Evolutionary conservation across 2,329 filamentous ascomycete species (phyloP), one percentile per base, ranked within the genome.

Genomic region (Plenodomus tracheiphilus): DNA sequence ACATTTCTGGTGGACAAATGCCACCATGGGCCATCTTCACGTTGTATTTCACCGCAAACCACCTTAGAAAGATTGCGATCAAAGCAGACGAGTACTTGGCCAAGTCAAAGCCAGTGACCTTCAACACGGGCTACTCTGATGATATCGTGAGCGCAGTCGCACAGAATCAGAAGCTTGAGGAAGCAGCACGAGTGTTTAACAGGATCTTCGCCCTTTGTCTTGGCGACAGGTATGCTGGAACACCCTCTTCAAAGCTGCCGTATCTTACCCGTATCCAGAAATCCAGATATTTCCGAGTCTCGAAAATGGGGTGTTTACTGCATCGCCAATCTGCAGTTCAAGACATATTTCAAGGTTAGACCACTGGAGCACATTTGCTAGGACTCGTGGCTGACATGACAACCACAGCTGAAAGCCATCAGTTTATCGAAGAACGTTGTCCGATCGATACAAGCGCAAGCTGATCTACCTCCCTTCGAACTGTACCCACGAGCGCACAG

Each of bases 241-340:
- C 2, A 40, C 36, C 30, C 25, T 65, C 46, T 25, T 41, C 36
- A 18, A 45, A 13, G 38, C 16, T 50, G 25, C 15, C 41, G 43
- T 38, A 54, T 59, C 60, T 66, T 52, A 68, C 53, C 45, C 46
- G 35, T 17, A 22, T 46, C 45, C 64, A 93, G 90, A 73, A 88
- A 89, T 52, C 85, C 88, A 13, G 78, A 97, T 38, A 85, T 91
- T 65, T 54, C 47, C 19, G 88, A 96, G 64, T 97, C 93, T 8
- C 85, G 94, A 46, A 99, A 97, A 82, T 99, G 94, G 94, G 95
- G 91, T 6, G 89, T 96, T 40, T 99, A 99, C 77, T 92, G 91
- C 71, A 87, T 93, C 58, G 91, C 92, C 66, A 97, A 96, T 68
- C 81, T 99, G 7, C 80, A 97, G 13, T 99, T 99, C 83, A 97